Base-by-base conservation (phyloP, 306 rosid genomes). In the Casuarina cunninghamiana region DNA sequence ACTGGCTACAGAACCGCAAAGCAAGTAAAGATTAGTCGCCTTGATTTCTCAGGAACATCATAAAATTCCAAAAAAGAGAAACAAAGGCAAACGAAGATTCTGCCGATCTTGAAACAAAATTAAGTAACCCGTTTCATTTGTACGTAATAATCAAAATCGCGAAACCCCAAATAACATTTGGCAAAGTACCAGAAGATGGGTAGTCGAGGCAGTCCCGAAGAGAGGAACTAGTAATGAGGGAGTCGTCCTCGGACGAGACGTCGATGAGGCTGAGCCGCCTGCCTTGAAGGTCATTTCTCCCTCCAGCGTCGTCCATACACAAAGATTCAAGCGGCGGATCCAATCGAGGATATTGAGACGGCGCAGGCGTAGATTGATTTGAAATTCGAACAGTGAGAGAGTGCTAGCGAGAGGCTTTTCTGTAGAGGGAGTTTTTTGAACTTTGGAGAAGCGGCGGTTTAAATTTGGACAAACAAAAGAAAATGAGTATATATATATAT, bases 231-330 rank as follows among this genome's bases (percentile, higher is more conserved):
- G 91, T 65, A 49, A 93, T 73, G 54, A 95, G 98, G 3, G 97
- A 95, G 83, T 95, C 98, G 57, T 95, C 98, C 21, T 95, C 98
- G 17, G 93, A 87, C 0, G 93, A 89, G 69, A 95, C 76, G 60
- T 95, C 98, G 83, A 95, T 89, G 75, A 95, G 88, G 71, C 97
- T 92, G 66, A 92, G 98, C 37, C 97, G 93, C 35, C 94, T 86
- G 50, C 70, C 75, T 32, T 82, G 90, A 75, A 67, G 79, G 10
- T 68, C 85, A 44, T 71, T 83, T 53, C 73, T 62, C 43, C 43
- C 3, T 3, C 3, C 83, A 42, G 68, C 78, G 39, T 54, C 77
- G 10, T 85, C 87, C 75, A 87, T 82, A 10, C 51, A 68, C 76
- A 12, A 76, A 83, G 70, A 72, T 38, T 13, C 1, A 3, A 54